Conservation (phyloP, 1,284 basidiomycete species). For the Moesziomyces antarcticus region DNA sequence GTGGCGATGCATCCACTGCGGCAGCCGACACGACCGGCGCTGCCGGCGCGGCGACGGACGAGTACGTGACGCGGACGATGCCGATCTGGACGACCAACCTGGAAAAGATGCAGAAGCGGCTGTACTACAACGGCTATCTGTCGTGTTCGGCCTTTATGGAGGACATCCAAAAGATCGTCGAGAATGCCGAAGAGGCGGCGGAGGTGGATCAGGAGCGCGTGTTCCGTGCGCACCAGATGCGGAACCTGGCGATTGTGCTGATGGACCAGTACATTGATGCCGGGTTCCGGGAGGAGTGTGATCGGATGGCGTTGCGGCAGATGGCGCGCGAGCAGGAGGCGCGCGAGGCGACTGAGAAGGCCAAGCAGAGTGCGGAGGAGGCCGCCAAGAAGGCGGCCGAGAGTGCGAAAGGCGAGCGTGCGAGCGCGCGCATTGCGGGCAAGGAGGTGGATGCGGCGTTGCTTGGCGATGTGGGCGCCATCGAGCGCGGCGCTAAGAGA, state of each 20-base stretch:
- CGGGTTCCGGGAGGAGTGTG: slow-evolving; percentile 83
- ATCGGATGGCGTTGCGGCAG: slow-evolving; percentile 85
- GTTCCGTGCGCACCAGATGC: slow-evolving; percentile 88
- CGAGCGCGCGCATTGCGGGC: slow-evolving; percentile 76
- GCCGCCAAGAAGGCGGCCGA: slow-evolving; percentile 42
- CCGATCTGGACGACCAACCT: slow-evolving; percentile 70
- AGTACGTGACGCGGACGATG: slow-evolving; percentile 52
- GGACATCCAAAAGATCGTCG: slow-evolving; percentile 87
- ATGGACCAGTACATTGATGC: slow-evolving; percentile 86
- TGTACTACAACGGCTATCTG: slow-evolving; percentile 88
- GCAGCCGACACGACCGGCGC: background rate
- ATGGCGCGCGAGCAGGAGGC: slow-evolving; percentile 71
- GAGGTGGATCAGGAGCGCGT: slow-evolving; percentile 78
- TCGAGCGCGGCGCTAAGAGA: slow-evolving; percentile 47
- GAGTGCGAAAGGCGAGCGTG: slow-evolving; percentile 47
- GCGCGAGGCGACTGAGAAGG: slow-evolving; percentile 73
- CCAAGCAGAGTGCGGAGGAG: slow-evolving; percentile 67
- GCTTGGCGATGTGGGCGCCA: slow-evolving; percentile 5
- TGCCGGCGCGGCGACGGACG: background rate
- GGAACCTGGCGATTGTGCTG: slow-evolving; percentile 84
- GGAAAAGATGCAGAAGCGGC: slow-evolving; percentile 86
- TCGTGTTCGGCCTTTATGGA: slow-evolving; percentile 87
- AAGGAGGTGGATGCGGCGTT: slow-evolving; percentile 73
- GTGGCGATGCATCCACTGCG: slow-evolving; percentile 13
- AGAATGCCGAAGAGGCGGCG: slow-evolving; percentile 76